Conservation (phyloP, 352 stramenopile species). For the Phytophthora pseudosyringae region DNA sequence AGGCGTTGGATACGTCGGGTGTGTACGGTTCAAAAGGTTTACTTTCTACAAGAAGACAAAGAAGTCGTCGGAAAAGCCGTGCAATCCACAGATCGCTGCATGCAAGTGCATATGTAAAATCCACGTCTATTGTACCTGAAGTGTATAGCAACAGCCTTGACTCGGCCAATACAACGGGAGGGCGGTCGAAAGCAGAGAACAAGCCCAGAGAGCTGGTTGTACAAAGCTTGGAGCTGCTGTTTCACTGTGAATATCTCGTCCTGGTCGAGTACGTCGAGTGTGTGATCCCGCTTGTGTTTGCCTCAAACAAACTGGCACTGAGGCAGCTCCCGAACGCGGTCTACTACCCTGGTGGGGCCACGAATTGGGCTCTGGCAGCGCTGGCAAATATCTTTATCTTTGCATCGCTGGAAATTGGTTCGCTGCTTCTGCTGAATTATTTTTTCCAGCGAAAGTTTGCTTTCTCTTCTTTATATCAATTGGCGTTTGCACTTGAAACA, state of each 20-base stretch:
- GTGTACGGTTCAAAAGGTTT: not conserved
- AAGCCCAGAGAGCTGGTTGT: slow-evolving; percentile 11
- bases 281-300: slow-evolving; percentile 43
- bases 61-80: not conserved
- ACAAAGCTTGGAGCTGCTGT: slow-evolving; percentile 39
- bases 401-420: slow-evolving; percentile 37
- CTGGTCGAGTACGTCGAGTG: slow-evolving; percentile 52
- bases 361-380: slow-evolving; percentile 5
- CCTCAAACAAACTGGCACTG: slow-evolving; percentile 38
- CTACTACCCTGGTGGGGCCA: slow-evolving; percentile 35
- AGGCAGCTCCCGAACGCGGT: slow-evolving; percentile 38
- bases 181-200: not conserved
- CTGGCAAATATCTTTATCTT: slow-evolving; percentile 29
- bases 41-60: not conserved
- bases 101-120: not conserved
- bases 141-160: not conserved
- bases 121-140: not conserved
- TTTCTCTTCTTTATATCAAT: slow-evolving; percentile 36
- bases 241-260: slow-evolving; percentile 41
- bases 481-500: slow-evolving; percentile 48
- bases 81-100: not conserved
- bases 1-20: not conserved
- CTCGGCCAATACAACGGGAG: not conserved
- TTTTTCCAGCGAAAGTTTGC: slow-evolving; percentile 38
- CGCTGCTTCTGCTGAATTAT: slow-evolving; percentile 28